Percentiles rank a stretch among this genome's conserved stretches.
phyloP scores from a whole-genome alignment of 345 rosid genomes.

The Hypericum perforatum region DNA sequence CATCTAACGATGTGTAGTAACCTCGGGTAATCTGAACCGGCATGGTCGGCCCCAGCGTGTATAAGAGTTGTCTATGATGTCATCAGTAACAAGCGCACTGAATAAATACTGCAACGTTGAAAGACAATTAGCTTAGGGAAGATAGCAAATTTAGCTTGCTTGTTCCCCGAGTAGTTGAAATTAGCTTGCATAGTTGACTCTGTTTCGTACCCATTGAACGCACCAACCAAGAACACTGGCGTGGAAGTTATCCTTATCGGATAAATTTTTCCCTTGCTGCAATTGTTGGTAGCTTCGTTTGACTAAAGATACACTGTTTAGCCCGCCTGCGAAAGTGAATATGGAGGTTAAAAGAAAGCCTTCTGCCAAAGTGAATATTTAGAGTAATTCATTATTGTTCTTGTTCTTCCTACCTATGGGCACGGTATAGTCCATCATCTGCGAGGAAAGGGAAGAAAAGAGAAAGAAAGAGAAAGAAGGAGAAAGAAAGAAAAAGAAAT shows the following conservation, averaged over 20 bases:
- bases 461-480: too few relatives aligned
- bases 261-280: conserved; percentile 52
- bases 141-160: too few relatives aligned
- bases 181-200: too few relatives aligned
- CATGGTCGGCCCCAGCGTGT: conserved; percentile 1
- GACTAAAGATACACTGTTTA: conserved; percentile 85
- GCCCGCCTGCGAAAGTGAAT: conserved; percentile 43
- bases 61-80: background rate
- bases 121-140: too few relatives aligned
- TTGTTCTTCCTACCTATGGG: conserved; percentile 1
- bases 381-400: too few relatives aligned
- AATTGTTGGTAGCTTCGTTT: conserved; percentile 61
- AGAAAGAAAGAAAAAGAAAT: too few relatives aligned
- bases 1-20: background rate
- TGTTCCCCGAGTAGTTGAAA: too few relatives aligned
- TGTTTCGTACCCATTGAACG: conserved; percentile 62
- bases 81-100: background rate
- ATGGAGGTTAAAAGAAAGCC: too few relatives aligned
- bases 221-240: conserved; percentile 84
- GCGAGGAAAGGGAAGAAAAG: background rate
- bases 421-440: conserved; percentile 8
- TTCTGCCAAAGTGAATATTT: too few relatives aligned
- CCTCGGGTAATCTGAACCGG: background rate
- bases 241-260: conserved; percentile 55
- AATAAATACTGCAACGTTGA: background rate